Base-by-base conservation (phyloP, 2,329 filamentous ascomycete genomes). In the Cyclaneusma minus region DNA sequence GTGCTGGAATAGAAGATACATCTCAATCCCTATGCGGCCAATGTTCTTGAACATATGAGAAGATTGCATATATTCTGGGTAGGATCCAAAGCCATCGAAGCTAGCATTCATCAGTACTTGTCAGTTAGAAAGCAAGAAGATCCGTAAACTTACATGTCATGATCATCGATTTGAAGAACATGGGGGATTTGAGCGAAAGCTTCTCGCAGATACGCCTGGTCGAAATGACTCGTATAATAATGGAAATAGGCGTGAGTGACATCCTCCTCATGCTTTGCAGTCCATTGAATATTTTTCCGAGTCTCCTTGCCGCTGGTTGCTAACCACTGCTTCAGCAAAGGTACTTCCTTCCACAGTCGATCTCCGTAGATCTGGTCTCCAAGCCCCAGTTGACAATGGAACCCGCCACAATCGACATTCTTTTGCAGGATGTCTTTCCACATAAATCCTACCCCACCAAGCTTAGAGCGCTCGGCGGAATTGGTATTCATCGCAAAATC, bases 381-480 rank as follows among this genome's bases (percentile, higher is more conserved):
- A 4, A 94, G 58, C 9, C 87, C 89, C 6, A 98, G 62, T 45
- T 98, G 89, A 5, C 82, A 76, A 44, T 98, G 89, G 50, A 95
- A 98, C 1, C 89, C 89, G 29, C 85, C 84, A 40, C 85, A 93
- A 41, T 98, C 89, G 15, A 85, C 72, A 43, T 98, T 92, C 62
- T 94, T 94, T 53, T 94, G 84, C 46, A 98, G 64, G 15, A 98
- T 85, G 42, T 98, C 89, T 45, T 94, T 95, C 89, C 89, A 98
- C 87, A 98, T 92, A 46, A 89, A 81, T 1, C 85, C 82, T 1
- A 91, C 68, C 2, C 89, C 89, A 16, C 89, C 89, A 2, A 95
- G 65, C 41, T 78, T 81, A 16, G 75, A 70, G 22, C 87, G 69
- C 41, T 98, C 89, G 34, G 78, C 83, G 29, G 84, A 76, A 35